These are phyloP conservation scores for Tricholoma saponaceum DNA, from an alignment of 768 basidiomycete species.

Conservation along the genomic window DNA sequence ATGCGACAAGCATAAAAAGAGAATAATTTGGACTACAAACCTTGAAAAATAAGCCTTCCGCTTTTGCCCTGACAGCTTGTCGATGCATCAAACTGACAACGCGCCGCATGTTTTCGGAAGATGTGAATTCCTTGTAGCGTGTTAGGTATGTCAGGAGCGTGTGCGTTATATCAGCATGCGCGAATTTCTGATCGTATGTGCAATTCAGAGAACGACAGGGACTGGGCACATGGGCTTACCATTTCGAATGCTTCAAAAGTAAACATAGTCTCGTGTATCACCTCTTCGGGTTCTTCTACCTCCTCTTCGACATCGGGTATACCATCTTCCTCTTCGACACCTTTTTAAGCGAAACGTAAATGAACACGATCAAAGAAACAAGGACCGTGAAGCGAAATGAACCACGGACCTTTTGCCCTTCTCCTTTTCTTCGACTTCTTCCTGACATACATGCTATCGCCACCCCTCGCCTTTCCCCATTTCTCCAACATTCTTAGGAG, in stretches of 20 bases:
- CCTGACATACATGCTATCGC: conserved; percentile 76
- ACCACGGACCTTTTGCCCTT: conserved; percentile 32
- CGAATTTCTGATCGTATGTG: conserved; percentile 67
- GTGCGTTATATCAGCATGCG: conserved; percentile 77
- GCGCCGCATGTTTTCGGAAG: conserved; percentile 82
- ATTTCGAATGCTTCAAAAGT: conserved; percentile 89
- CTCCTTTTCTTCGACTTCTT: conserved; percentile 51
- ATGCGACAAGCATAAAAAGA: not conserved
- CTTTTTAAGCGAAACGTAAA: conserved; percentile 6
- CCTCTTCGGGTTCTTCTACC: conserved; percentile 54
- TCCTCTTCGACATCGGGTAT: conserved; percentile 70
- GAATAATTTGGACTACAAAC: conserved; percentile 37
- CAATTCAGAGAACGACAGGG: not conserved
- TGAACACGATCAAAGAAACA: not conserved
- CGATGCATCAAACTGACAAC: conserved; percentile 88
- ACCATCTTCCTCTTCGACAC: conserved; percentile 49
- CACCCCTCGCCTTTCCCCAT: conserved; percentile 70
- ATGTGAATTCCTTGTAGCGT: conserved; percentile 78
- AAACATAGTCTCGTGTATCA: conserved; percentile 81
- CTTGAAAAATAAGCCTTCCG: conserved; percentile 95
- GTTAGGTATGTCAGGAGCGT: conserved; percentile 81
- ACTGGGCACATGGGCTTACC: conserved; percentile 40
- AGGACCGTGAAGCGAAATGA: conserved; percentile 2
- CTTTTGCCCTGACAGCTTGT: conserved; percentile 86
- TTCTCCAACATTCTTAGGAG: conserved; percentile 88